Evolutionary conservation across 2,329 filamentous ascomycete genomes (phyloP).

Genomic region (Stromatinia cepivora): DNA sequence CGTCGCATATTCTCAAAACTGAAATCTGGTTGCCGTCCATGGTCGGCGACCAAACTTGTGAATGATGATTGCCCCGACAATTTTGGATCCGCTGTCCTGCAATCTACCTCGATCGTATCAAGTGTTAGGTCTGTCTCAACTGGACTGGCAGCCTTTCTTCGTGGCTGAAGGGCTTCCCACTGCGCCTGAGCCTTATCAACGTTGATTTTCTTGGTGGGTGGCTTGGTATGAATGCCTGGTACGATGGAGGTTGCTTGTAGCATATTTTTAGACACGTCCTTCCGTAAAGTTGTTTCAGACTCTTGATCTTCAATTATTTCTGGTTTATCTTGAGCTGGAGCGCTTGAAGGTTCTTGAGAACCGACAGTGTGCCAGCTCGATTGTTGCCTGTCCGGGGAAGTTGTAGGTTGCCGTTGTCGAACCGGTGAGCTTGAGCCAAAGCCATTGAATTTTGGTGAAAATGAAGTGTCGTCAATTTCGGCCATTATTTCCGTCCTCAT

Average conservation of each 20-base stretch:
- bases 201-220: constrained; percentile 14
- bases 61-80: constrained; percentile 43
- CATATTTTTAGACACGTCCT: not conserved
- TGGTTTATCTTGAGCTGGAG: not conserved
- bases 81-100: constrained; percentile 34
- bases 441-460: constrained; percentile 40
- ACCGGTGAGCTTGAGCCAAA: constrained; percentile 35
- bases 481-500: constrained; percentile 33
- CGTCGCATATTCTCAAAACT: constrained; percentile 41
- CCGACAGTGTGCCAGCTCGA: constrained; percentile 35
- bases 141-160: not conserved
- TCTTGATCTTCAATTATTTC: not conserved
- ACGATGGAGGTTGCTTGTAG: not conserved
- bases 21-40: constrained; percentile 52
- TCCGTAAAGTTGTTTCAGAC: not conserved
- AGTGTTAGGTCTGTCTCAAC: constrained; percentile 6
- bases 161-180: constrained; percentile 29
- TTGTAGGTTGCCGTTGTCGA: constrained; percentile 6
- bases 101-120: constrained; percentile 19
- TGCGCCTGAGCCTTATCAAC: constrained; percentile 28
- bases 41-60: constrained; percentile 46
- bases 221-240: not conserved
- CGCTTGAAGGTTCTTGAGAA: constrained; percentile 20
- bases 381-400: constrained; percentile 25
- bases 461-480: constrained; percentile 26